Conservation (phyloP, 148 eudicot species). For the Hydrangea macrophylla region DNA sequence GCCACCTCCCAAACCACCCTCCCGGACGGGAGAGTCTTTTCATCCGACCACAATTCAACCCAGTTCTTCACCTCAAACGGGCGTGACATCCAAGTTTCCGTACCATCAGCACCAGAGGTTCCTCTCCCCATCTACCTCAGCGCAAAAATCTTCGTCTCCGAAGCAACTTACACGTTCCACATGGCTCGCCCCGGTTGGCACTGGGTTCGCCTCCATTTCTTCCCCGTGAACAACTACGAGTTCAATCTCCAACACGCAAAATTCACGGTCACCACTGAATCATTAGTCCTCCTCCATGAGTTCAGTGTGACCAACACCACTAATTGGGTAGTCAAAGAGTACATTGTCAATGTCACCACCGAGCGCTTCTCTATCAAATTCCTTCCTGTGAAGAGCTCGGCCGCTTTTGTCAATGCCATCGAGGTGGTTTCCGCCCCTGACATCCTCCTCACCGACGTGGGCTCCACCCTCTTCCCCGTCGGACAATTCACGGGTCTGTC, state of each 20-base stretch:
- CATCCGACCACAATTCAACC: constrained; percentile 48
- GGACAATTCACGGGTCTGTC: constrained; percentile 29
- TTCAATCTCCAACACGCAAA: constrained; percentile 50
- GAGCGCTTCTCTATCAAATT: constrained; percentile 34
- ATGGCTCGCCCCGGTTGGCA: constrained; percentile 78
- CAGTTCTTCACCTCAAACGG: constrained; percentile 40
- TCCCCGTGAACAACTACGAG: constrained; percentile 39
- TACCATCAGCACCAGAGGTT: constrained; percentile 30
- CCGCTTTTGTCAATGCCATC: constrained; percentile 46
- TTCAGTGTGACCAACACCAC: constrained; percentile 7
- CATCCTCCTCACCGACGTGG: constrained; percentile 31
- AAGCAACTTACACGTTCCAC: constrained; percentile 62
- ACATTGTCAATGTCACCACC: constrained; percentile 37
- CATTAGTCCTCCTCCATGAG: constrained; percentile 55
- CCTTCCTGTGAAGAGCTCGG: constrained; percentile 25
- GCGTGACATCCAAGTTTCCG: constrained; percentile 34
- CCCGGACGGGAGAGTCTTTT: constrained; percentile 45
- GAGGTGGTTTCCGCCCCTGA: constrained; percentile 53
- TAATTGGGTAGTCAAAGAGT: constrained; percentile 33
- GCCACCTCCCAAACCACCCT: constrained; percentile 39
- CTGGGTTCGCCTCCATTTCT: constrained; percentile 82
- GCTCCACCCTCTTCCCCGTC: constrained; percentile 29
- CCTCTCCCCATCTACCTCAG: constrained; percentile 50
- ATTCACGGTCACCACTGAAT: constrained; percentile 55
- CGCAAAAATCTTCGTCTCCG: constrained; percentile 61